Base-by-base conservation (phyloP, 768 basidiomycete species). In the Suillus lakei region DNA sequence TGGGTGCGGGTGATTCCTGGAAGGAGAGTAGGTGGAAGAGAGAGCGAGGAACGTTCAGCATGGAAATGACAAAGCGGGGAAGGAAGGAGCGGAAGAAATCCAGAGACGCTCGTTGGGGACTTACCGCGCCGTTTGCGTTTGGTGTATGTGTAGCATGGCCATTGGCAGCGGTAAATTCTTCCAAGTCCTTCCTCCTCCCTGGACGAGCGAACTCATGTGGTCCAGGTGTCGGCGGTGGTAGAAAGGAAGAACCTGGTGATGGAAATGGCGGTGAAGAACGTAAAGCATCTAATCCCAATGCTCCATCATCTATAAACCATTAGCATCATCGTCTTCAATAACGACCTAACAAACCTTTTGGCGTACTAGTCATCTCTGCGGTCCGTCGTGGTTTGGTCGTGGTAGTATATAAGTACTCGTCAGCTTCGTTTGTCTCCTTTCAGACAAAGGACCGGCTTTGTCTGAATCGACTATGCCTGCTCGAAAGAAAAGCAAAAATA, bases 201-300 rank as follows among this genome's bases (percentile, higher is more conserved):
- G 81, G 81, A 65, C 81, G 83, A 44, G 88, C 89, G 71, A 89
- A 91, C 71, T 92, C 90, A 80, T 91, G 89, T 36, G 85, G 81
- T 3, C 85, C 84, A 1, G 87, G 88, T 5, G 84, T 81, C 4
- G 91, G 90, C 4, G 91, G 91, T 2, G 91, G 88, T 3, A 90
- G 71, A 69, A 91, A 91, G 0, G 87, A 81, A 6, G 87, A 89
- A 0, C 86, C 86, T 3, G 91, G 91, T 0, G 88, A 89, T 0
- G 89, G 90, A 77, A 84, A 84, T 3, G 83, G 83, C 41, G 80
- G 79, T 0, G 77, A 70, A 21, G 84, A 81, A 10, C 83, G 78
- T 28, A 79, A 74, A 26, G 76, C 73, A n/a, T n/a, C n/a, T n/a
- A n/a, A n/a, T n/a, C n/a, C n/a, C n/a, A n/a, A n/a, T n/a, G n/a